Evolutionary conservation across 805 yeast genomes (phyloP), one percentile per base, ranked within the genome.

Genomic region (Sugiyamaella mastotermitis): DNA sequence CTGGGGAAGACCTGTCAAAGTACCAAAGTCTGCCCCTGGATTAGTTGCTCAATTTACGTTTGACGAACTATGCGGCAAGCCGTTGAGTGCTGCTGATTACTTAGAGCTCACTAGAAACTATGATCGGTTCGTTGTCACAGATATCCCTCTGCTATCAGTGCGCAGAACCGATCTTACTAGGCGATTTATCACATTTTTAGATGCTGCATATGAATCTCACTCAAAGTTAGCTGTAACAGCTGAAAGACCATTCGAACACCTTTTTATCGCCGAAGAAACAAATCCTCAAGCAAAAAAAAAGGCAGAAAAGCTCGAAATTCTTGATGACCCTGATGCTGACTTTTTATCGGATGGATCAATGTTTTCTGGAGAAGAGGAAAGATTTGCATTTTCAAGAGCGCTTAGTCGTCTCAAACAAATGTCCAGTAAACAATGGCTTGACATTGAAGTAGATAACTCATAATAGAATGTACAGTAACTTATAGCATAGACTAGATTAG

Each of bases 341-440:
- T 66, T 82, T 13, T 33, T 57, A 14, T 37, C 48, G 19, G 38
- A 40, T 10, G 42, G 53, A 18, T 41, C 48, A 15, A 38, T 58
- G 45, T 90, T 92, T 64, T 84, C 83, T 4, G 72, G 92, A 28
- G 97, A 87, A 60, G 98, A 90, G 60, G 98, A 90, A 63, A 75
- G 81, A 58, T 92, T 90, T 65, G 98, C 98, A 15, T 90, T 90
- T 68, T 95, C 96, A 0, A 74, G 98, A 56, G 97, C 97, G 0
- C 67, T 90, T 42, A 80, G 92, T 51, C 76, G 98, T 57, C 68
- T 92, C 48, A 74, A 88, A 30, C 97, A 90, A 50, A 90, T 90
- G 97, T 80, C 94, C 48, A 82, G 95, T 4, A 80, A 79, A 18
- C 94, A 83, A 37, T 90, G 98, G 98, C 53, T 45, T 11, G 47